A percentile compares a stretch with the other conserved stretches of the same genome.
These are phyloP conservation scores for Senecio squalidus DNA, from an alignment of 140 eudicot species.

Conservation along the genomic window DNA sequence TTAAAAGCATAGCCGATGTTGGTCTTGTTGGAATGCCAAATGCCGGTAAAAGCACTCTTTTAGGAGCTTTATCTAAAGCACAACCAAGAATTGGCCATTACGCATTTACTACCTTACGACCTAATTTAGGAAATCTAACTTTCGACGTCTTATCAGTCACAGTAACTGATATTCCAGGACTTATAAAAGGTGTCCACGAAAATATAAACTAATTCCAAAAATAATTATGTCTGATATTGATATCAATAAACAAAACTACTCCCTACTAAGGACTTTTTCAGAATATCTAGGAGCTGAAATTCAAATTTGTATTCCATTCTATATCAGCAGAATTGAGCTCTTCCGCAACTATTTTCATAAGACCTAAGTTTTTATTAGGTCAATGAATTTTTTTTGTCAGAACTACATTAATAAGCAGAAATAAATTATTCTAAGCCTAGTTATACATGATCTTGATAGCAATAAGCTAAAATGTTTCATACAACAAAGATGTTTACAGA, in stretches of 20 bases:
- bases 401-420: conserved; percentile 3
- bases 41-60: conserved; percentile 88
- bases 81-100: conserved; percentile 78
- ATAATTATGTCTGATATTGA: no score
- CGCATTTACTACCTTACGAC: conserved; percentile 87
- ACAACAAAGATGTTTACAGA: no score
- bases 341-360: neutral
- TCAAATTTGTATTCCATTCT: no score
- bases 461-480: no score
- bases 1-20: conserved; percentile 84
- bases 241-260: no score
- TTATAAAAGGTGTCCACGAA: conserved; percentile 76
- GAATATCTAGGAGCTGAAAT: no score
- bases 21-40: conserved; percentile 96
- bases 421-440: conserved; percentile 12
- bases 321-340: no score
- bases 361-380: no score
- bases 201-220: neutral
- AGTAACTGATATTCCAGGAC: conserved; percentile 90
- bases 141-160: conserved; percentile 65
- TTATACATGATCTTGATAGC: neutral
- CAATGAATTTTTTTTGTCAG: no score
- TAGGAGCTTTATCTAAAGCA: conserved; percentile 92
- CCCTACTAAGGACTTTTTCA: no score
- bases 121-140: conserved; percentile 74